These are phyloP conservation scores for Friedmanniomyces simplex DNA, from an alignment of 495 filamentous ascomycete genomes.

Conservation along the genomic window DNA sequence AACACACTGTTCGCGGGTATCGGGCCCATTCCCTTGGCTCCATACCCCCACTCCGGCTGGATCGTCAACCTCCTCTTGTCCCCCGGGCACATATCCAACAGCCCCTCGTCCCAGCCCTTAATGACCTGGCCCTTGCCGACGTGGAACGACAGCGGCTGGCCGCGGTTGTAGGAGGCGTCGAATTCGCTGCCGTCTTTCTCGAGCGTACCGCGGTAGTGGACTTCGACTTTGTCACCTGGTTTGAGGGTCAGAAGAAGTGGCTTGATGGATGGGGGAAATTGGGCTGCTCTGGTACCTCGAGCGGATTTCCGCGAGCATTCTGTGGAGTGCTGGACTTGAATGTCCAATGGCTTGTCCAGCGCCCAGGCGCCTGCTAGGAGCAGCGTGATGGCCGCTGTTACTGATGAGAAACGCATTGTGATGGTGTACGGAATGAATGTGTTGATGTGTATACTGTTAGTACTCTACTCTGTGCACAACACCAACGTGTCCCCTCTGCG, in stretches of 20 bases:
- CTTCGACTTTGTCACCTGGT: conserved; percentile 34
- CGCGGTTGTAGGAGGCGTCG: conserved; percentile 38
- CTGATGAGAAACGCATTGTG: conserved; percentile 22
- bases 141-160: conserved; percentile 32
- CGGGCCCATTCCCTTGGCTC: conserved; percentile 29
- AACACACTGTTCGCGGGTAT: conserved; percentile 32
- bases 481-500: not conserved
- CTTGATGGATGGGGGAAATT: not conserved
- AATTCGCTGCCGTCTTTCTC: conserved; percentile 27
- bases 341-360: conserved; percentile 32
- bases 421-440: not conserved
- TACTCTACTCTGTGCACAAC: not conserved
- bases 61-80: conserved; percentile 37
- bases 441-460: too few relatives aligned
- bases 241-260: not conserved
- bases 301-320: conserved; percentile 34
- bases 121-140: conserved; percentile 38
- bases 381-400: conserved; percentile 22
- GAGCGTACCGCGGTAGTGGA: conserved; percentile 39
- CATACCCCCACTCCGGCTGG: conserved; percentile 35
- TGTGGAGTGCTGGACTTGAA: conserved; percentile 26
- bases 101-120: conserved; percentile 37
- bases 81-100: conserved; percentile 36
- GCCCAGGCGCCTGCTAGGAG: conserved; percentile 20
- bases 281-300: conserved; percentile 5